phyloP scores from a whole-genome alignment of 2,329 filamentous ascomycete species.

The Cladosporium sp. region DNA sequence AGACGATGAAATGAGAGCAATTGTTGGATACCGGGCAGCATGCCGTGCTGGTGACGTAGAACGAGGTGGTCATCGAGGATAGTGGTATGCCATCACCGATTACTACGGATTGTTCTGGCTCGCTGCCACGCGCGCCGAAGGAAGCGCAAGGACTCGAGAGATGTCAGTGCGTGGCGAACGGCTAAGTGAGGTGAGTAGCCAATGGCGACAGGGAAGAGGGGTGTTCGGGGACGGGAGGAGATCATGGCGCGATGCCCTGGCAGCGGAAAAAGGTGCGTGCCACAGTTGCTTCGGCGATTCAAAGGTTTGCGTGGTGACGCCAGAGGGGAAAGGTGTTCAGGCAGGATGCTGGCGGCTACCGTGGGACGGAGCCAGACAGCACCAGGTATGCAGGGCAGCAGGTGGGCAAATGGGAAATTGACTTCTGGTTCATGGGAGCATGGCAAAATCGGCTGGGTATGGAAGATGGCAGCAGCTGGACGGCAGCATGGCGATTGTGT shows the following conservation, averaged over 20 bases:
- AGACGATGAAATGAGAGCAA: slow-evolving; percentile 4
- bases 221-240: slow-evolving; percentile 8
- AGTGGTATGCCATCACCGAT: slow-evolving; percentile 14
- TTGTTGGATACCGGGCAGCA: slow-evolving; percentile 1
- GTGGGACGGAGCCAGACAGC: slow-evolving; percentile 13
- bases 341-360: slow-evolving; percentile 7
- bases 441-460: slow-evolving; percentile 3
- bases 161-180: slow-evolving; percentile 14
- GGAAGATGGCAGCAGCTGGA: background rate
- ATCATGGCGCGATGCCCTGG: slow-evolving; percentile 19
- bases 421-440: background rate
- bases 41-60: slow-evolving; percentile 11
- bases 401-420: slow-evolving; percentile 8
- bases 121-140: slow-evolving; percentile 19
- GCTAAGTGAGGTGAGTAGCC: background rate
- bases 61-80: background rate
- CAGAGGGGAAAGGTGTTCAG: slow-evolving; percentile 5
- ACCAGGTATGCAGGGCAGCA: slow-evolving; percentile 1
- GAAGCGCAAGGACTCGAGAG: slow-evolving; percentile 11
- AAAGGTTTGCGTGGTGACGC: slow-evolving; percentile 3
- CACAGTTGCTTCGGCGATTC: slow-evolving; percentile 19
- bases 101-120: slow-evolving; percentile 18
- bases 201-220: slow-evolving; percentile 4
- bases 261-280: slow-evolving; percentile 15
- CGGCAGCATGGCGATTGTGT: background rate